Percentiles rank a stretch among this genome's conserved stretches.
phyloP scores from a whole-genome alignment of 768 basidiomycete genomes.

The Trametes meyenii region DNA sequence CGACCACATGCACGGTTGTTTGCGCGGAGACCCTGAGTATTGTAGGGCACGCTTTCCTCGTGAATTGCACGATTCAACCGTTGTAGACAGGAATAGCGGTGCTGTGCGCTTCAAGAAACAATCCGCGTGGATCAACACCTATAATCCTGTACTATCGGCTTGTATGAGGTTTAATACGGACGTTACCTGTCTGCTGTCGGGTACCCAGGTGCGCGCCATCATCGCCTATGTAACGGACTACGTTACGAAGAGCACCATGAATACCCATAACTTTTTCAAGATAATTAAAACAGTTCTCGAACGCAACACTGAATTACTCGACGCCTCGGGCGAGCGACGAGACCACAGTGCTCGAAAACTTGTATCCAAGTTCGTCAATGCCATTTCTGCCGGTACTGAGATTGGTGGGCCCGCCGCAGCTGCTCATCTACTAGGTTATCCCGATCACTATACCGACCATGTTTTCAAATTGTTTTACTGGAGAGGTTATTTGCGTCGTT shows the following conservation, averaged over 20 bases:
- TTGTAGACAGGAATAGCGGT: background rate
- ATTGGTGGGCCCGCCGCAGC: background rate
- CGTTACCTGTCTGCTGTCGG: constrained; percentile 23
- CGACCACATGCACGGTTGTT: background rate
- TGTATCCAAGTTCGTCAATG: background rate
- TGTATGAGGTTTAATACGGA: constrained; percentile 24
- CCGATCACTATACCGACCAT: background rate
- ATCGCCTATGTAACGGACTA: constrained; percentile 25
- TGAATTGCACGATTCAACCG: background rate
- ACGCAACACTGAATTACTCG: background rate
- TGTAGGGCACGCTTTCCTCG: constrained; percentile 2
- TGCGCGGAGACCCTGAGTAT: background rate
- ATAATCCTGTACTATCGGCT: background rate
- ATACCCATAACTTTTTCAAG: constrained; percentile 11
- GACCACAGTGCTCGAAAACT: background rate
- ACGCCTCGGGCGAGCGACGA: background rate
- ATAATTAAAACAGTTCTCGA: background rate
- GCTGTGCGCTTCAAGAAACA: background rate
- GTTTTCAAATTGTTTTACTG: background rate
- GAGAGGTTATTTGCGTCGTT: background rate
- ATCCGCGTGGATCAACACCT: background rate
- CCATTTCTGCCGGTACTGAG: background rate
- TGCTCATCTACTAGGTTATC: background rate
- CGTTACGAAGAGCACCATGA: constrained; percentile 18
- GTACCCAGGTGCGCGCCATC: no score